Conservation (phyloP, 2,329 filamentous ascomycete species). For the Shiraia sp. region DNA sequence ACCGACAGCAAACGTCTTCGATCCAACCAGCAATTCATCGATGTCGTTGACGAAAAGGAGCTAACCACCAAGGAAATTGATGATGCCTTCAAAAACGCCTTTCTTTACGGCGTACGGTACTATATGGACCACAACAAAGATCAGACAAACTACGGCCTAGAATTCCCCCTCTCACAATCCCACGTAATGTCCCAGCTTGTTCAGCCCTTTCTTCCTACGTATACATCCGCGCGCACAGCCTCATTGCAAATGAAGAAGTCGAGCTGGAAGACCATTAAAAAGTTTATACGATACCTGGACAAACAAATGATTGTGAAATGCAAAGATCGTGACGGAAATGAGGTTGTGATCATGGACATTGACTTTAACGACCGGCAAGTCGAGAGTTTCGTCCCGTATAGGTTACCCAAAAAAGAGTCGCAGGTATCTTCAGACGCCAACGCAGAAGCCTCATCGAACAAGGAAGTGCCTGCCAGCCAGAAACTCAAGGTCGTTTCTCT, state of each 20-base stretch:
- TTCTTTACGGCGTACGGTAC: conserved; percentile 65
- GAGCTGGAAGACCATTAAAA: conserved; percentile 71
- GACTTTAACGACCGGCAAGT: conserved; percentile 64
- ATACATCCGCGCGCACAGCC: conserved; percentile 58
- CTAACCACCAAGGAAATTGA: conserved; percentile 68
- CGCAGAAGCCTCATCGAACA: conserved; percentile 46
- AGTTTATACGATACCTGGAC: conserved; percentile 70
- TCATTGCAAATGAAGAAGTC: conserved; percentile 71
- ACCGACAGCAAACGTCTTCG: conserved; percentile 41
- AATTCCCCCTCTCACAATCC: conserved; percentile 67
- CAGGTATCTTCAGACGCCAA: conserved; percentile 31
- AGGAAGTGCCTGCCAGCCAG: conserved; percentile 51
- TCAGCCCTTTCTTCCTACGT: conserved; percentile 67
- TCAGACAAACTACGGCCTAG: conserved; percentile 58
- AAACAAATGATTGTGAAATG: conserved; percentile 65
- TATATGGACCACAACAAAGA: conserved; percentile 60
- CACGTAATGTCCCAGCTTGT: conserved; percentile 66
- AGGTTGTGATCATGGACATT: conserved; percentile 66
- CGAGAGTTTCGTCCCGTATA: conserved; percentile 63
- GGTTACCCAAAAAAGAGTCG: conserved; percentile 61
- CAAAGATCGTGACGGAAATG: conserved; percentile 67
- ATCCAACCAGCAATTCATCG: conserved; percentile 37
- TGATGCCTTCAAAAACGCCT: conserved; percentile 65
- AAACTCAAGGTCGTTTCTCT: conserved; percentile 57
- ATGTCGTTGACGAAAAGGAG: conserved; percentile 52